These are phyloP conservation scores for Kluyveromyces dobzhanskii DNA, from an alignment of 805 yeast species.

Conservation along the genomic window DNA sequence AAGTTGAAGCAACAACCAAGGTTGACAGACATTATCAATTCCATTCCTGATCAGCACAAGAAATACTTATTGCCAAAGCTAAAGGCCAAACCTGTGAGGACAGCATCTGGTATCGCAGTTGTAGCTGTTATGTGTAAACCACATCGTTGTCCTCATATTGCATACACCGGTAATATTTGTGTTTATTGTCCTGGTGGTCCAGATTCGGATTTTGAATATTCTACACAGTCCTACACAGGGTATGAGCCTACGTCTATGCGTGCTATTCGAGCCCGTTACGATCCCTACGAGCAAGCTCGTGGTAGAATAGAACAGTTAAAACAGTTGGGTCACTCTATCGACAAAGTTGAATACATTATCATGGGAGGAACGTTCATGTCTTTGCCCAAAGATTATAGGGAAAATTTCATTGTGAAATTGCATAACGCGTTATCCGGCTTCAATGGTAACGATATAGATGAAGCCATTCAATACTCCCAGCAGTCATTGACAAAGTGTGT, in stretches of 20 bases:
- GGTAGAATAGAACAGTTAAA: slow-evolving; percentile 95
- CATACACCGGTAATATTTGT: slow-evolving; percentile 97
- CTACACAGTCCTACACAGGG: slow-evolving; percentile 97
- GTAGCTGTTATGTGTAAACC: slow-evolving; percentile 99
- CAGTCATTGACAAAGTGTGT: slow-evolving; percentile 95
- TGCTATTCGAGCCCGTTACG: slow-evolving; percentile 97
- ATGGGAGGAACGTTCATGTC: slow-evolving; percentile 99
- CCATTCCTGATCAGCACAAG: slow-evolving; percentile 94
- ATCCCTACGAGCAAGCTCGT: slow-evolving; percentile 96
- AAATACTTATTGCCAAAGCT: slow-evolving; percentile 85
- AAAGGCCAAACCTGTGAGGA: slow-evolving; percentile 97
- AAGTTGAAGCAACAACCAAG: slow-evolving; percentile 89
- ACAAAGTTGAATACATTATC: slow-evolving; percentile 92
- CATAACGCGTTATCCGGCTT: slow-evolving; percentile 95
- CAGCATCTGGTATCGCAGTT: slow-evolving; percentile 98
- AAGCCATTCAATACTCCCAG: slow-evolving; percentile 84
- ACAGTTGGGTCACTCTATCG: slow-evolving; percentile 92
- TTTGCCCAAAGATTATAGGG: slow-evolving; percentile 81
- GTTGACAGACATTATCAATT: slow-evolving; percentile 85
- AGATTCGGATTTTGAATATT: slow-evolving; percentile 94
- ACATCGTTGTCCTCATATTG: slow-evolving; percentile 97
- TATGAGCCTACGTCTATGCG: slow-evolving; percentile 99
- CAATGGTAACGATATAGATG: slow-evolving; percentile 79
- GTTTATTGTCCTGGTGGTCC: slow-evolving; percentile 99
- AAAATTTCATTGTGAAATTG: slow-evolving; percentile 75